Base-by-base conservation (phyloP, 208 protist genomes). In the Acanthamoeba lenticulata region DNA sequence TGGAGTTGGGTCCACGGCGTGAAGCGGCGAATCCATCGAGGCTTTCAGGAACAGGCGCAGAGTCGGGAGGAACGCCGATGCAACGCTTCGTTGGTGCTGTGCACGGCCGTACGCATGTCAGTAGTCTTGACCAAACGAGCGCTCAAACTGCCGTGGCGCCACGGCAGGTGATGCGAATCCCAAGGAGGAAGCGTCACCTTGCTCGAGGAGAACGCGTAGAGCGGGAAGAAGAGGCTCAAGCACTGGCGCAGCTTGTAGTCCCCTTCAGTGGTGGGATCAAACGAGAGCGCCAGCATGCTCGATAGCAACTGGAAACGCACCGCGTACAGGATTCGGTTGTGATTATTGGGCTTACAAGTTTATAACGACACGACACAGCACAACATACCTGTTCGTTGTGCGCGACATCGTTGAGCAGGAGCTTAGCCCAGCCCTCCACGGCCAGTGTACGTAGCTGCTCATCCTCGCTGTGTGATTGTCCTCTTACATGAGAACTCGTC, bases 201-300 rank as follows among this genome's bases (percentile, higher is more conserved):
- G 65, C 34, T 17, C 17, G 65, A 86, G 1, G 74, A 85, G 29
- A 85, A 85, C 42, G 74, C 2, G 74, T 85, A 85, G 38, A 55
- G 24, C 6, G 77, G 77, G 29, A 86, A 86, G 77, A 86, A 86
- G 77, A 57, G 29, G 47, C 77, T 86, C 29, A 86, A 42, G 29
- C 77, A 86, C 47, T 86, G 77, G 24, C 47, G 49, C 27, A 86
- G 44, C 29, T 49, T 86, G 47, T 34, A 60, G 40, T 86, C 77
- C 47, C 57, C 77, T 32, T 86, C 65, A 2, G 65, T 77, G 29
- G 21, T 29, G 29, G 65, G 65, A 13, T 77, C 65, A 27, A 77
- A 77, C 34, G 65, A 77, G 42, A 77, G 65, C 21, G 36, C 65
- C 15, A 77, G 7, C 65, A 77, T 44, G 5, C 42, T n/a, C 7